Conservation (phyloP, 495 filamentous ascomycete genomes). For the Hyaloscypha bicolor region DNA sequence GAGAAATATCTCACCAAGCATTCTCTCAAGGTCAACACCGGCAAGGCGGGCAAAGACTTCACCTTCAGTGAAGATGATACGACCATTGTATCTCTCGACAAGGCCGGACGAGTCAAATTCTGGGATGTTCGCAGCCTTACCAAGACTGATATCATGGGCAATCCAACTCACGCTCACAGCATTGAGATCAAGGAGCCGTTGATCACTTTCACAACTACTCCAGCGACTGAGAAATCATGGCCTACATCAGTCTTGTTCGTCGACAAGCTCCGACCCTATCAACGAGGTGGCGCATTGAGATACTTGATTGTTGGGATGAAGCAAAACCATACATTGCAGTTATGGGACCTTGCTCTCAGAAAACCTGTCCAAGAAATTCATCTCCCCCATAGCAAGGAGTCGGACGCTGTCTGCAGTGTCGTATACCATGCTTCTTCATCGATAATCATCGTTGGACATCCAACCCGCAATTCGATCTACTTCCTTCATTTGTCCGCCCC, state of each 20-base stretch:
- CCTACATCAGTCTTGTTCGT: conserved; percentile 94
- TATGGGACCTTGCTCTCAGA: conserved; percentile 95
- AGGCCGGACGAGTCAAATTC: conserved; percentile 91
- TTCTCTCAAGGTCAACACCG: conserved; percentile 87
- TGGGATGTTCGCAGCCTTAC: conserved; percentile 90
- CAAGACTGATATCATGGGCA: conserved; percentile 49
- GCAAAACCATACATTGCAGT: conserved; percentile 97
- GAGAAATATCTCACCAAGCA: conserved; percentile 86
- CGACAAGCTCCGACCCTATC: conserved; percentile 90
- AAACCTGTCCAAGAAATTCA: conserved; percentile 97
- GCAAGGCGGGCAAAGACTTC: conserved; percentile 98
- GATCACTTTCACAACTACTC: conserved; percentile 75
- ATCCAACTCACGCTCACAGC: conserved; percentile 19
- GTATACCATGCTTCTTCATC: conserved; percentile 87
- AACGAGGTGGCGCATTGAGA: conserved; percentile 80
- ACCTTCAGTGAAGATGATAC: conserved; percentile 95
- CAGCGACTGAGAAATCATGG: conserved; percentile 84
- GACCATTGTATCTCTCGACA: conserved; percentile 92
- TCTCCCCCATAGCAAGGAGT: conserved; percentile 94
- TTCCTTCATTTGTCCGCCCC: conserved; percentile 94
- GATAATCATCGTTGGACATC: conserved; percentile 93
- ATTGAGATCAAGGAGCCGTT: conserved; percentile 78
- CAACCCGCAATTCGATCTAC: conserved; percentile 95
- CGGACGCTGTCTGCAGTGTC: conserved; percentile 94
- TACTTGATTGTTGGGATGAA: conserved; percentile 98